Base-by-base conservation (phyloP, 2,329 filamentous ascomycete genomes). In the Ophiostoma australiae region DNA sequence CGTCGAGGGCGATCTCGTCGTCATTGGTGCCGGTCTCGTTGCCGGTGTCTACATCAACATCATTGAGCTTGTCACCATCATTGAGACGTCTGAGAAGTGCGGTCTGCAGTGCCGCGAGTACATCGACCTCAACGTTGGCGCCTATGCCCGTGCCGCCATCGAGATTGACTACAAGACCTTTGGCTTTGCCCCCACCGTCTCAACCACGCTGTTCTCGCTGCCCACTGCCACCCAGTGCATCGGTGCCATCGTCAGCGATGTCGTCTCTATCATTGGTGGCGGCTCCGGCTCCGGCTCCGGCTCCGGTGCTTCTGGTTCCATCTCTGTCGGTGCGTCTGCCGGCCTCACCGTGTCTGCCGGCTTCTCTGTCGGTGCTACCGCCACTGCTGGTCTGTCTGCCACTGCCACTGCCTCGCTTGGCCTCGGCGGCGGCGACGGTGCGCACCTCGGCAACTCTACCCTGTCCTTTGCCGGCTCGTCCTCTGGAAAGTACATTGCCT, bases 1-100 rank as follows among this genome's bases (percentile, higher is more conserved):
- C 63, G 76, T 81, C 20, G 75, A 78, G 37, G 78, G 81, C 20
- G 75, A 78, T 5, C 75, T 78, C 27, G 75, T 77, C 44, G 75
- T 76, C 35, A 73, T 80, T 72, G 79, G 80, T 58, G 79, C 83
- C 31, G 82, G 81, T 73, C 80, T 83, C 44, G 81, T 82, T 74
- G 73, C 83, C 17, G 80, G 79, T 63, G 77, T 87, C 63, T 87
- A 81, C 76, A 81, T 82, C 71, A 84, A 87, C 77, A 76, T 88
- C 7, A 80, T 85, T n/a, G 83, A 87, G 74, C 85, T 87, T 76
- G 80, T 82, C 71, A 79, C 80, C 72, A 76, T 79, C 70, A 78
- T 84, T 70, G 79, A 80, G 68, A 76, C 74, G 48, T 79, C 78
- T 5, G 76, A 77, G 11, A 69, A 74, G 67, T 84, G 82, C 75